Evolutionary conservation across 768 basidiomycete species (phyloP).

Genomic region (Pisolithus sp.): DNA sequence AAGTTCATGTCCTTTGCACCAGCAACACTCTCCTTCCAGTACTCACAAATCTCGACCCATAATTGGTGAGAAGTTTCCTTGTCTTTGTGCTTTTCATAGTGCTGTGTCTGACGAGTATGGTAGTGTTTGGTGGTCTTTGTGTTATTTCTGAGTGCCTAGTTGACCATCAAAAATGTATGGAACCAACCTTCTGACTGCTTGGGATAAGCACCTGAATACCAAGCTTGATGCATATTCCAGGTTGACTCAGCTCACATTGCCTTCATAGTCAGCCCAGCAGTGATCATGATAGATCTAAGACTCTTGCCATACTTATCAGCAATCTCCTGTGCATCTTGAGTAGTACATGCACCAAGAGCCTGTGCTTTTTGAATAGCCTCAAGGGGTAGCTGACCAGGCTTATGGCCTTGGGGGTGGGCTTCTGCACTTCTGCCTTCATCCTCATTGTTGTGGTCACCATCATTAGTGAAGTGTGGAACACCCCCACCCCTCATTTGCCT

Average conservation of each 20-base stretch:
- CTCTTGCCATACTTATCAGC: not conserved
- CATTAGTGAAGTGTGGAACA: not conserved
- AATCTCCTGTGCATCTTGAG: not conserved
- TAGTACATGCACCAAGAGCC: not conserved
- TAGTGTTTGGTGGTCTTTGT: not conserved
- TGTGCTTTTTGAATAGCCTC: not conserved
- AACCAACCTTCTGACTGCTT: not conserved
- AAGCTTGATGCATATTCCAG: slow-evolving; percentile 4
- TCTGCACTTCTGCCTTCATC: not conserved
- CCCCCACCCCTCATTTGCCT: not conserved
- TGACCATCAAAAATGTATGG: not conserved
- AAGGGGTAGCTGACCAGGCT: not conserved
- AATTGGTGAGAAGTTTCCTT: not conserved
- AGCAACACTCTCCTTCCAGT: too few species aligned
- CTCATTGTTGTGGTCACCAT: not conserved
- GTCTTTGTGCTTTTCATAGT: not conserved
- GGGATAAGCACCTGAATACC: not conserved
- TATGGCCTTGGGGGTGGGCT: not conserved
- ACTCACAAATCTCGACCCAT: too few species aligned
- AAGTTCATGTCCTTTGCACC: too few species aligned
- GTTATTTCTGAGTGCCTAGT: not conserved
- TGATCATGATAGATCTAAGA: not conserved
- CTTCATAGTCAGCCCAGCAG: slow-evolving; percentile 1
- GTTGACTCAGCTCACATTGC: not conserved
- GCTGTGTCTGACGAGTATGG: not conserved